Evolutionary conservation across 140 eudicot genomes (phyloP), one percentile per base, ranked within the genome.

Genomic region (Oenanthe javanica): DNA sequence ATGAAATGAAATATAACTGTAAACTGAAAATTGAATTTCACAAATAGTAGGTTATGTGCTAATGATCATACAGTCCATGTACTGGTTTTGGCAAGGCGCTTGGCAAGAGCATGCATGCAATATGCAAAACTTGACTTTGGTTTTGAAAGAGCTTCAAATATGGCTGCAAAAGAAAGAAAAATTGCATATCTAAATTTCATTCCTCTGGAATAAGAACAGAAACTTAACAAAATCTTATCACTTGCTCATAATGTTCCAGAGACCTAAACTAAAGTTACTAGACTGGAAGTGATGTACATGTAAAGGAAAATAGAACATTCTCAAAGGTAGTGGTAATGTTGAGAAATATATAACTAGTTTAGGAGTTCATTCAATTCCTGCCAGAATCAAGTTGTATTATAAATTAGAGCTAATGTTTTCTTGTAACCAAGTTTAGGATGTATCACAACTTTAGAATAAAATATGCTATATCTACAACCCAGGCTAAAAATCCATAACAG

Each of bases 71-170:
- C 98, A 54, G 88, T 83, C 98, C 98, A 93, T 81, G 82, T 86
- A 86, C 73, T 92, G 31, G 98, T 93, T 84, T 89, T 93, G 51
- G 91, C 83, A 76, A 93, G 88, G 59, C 98, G 87, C 82, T 81
- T 89, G 79, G 94, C 87, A 82, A 93, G 96, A 61, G 90, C 89
- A 69, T 91, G 97, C 81, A 91, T 84, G 87, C 98, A 93, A 70
- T 88, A 93, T 9, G 89, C 87, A 72, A 91, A 92, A 86, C 89
- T 94, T 54, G 90, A 89, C 79, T 92, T 86, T 81, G 98, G 91
- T 75, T 90, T 86, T 77, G 91, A 80, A 84, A 90, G 82, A 74
- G 93, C 91, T 55, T 84, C 83, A 79, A 93, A 88, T 78, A 93
- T 87, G 71, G 87, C 97, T 93, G 92, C 80, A 76, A 46, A 73